phyloP scores from a whole-genome alignment of 148 eudicot species.

The Chenopodium suecicum region DNA sequence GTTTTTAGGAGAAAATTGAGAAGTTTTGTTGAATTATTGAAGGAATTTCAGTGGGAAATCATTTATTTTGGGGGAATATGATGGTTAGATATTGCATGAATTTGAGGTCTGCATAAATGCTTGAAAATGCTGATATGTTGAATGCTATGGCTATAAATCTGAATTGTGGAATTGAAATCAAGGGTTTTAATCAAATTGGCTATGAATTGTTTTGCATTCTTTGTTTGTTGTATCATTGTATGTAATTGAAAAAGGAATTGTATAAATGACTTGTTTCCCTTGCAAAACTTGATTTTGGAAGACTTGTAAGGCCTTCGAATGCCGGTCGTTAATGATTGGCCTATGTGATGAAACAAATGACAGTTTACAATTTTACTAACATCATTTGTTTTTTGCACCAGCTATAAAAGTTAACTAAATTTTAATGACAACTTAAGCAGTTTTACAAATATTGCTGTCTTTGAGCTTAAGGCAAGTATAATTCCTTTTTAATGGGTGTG shows the following conservation, averaged over 20 bases:
- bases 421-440: too few species aligned
- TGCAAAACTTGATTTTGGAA: not conserved
- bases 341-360: too few species aligned
- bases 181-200: not conserved
- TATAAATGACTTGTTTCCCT: not conserved
- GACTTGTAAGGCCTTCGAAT: not conserved
- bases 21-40: not conserved
- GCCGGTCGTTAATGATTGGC: not conserved
- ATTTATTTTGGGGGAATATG: too few species aligned
- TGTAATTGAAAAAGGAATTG: not conserved
- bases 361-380: not conserved
- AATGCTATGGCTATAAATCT: not conserved
- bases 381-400: too few species aligned
- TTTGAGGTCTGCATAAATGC: not conserved
- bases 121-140: not conserved
- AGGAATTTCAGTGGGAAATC: too few species aligned
- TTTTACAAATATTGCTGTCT: too few species aligned
- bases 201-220: not conserved
- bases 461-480: too few species aligned
- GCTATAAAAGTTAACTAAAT: too few species aligned
- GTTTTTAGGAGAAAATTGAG: not conserved
- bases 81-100: too few species aligned
- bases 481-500: too few species aligned
- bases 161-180: not conserved
- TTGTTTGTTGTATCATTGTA: not conserved